Conservation (phyloP, 2,329 filamentous ascomycete species). For the Purpureocillium takamizusanense region DNA sequence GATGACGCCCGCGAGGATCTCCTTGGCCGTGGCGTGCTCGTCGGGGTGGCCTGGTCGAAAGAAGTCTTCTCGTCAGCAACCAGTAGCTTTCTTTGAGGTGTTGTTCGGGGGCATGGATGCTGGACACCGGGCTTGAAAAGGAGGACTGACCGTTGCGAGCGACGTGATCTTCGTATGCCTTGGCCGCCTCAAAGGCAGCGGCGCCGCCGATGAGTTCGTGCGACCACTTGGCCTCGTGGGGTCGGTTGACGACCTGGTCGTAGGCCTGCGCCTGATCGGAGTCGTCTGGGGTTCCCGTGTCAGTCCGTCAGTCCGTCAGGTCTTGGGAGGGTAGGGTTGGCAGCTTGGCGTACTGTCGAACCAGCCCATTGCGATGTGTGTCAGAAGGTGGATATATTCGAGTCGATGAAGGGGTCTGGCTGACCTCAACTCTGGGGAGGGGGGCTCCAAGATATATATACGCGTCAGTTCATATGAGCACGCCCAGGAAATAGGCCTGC, state of each 20-base stretch:
- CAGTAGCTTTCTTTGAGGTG: no score
- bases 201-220: conserved; percentile 21
- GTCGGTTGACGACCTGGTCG: conserved; percentile 13
- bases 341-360: conserved; percentile 8
- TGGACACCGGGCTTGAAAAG: no score
- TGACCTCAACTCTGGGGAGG: no score
- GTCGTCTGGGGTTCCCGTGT: conserved; percentile 11
- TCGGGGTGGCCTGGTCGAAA: conserved; percentile 13
- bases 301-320: not conserved
- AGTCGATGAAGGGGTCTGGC: no score
- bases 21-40: conserved; percentile 18
- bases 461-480: no score
- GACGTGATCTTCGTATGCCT: conserved; percentile 20
- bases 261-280: conserved; percentile 14
- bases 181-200: conserved; percentile 20
- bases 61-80: not conserved
- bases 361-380: conserved; percentile 11
- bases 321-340: not conserved
- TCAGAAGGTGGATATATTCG: not conserved
- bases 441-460: no score
- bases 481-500: no score
- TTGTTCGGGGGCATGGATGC: no score
- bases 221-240: conserved; percentile 20
- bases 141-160: conserved; percentile 12
- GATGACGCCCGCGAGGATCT: conserved; percentile 16